Evolutionary conservation across 352 stramenopile genomes (phyloP).

Genomic region (Phytopythium cucurbitacearum): DNA sequence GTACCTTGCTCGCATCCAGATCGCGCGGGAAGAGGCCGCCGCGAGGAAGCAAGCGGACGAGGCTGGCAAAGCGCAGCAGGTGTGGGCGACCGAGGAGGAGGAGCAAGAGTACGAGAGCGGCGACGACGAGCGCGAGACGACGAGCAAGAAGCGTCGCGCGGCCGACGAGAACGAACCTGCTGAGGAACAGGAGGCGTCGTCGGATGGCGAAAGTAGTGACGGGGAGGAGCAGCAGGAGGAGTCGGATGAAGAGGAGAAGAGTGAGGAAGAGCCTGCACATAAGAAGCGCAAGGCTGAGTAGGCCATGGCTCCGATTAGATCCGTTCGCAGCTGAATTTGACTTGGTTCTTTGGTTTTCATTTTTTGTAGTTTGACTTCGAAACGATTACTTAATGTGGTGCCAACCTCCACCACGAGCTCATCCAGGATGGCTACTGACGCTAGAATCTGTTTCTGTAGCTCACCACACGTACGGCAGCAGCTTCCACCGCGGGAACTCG

Average conservation of each 20-base stretch:
- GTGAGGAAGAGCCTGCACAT: conserved; percentile 12
- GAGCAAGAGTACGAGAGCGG: conserved; percentile 54
- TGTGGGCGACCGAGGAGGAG: conserved; percentile 67
- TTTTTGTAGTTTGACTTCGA: too few relatives aligned
- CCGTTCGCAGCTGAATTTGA: background rate
- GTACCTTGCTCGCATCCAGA: conserved; percentile 95
- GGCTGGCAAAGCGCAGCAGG: conserved; percentile 4
- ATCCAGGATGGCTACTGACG: background rate
- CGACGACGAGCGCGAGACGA: conserved; percentile 21
- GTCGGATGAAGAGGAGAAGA: conserved; percentile 17
- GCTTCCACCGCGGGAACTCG: conserved; percentile 35
- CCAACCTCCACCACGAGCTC: too few relatives aligned
- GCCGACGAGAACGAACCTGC: conserved; percentile 12
- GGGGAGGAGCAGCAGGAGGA: conserved; percentile 26
- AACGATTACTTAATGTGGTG: too few relatives aligned
- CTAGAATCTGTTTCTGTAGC: background rate
- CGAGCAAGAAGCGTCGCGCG: conserved; percentile 22
- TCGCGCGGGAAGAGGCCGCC: conserved; percentile 80
- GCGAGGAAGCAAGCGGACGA: conserved; percentile 23
- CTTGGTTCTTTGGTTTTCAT: too few relatives aligned
- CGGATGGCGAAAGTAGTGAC: conserved; percentile 7
- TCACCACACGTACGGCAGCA: conserved; percentile 26
- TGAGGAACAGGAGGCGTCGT: conserved; percentile 1
- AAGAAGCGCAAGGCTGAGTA: conserved; percentile 20
- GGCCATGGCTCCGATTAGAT: conserved; percentile 2